Evolutionary conservation across 1,284 basidiomycete species (phyloP), one percentile per base, ranked within the genome.

Genomic region (Apiotrichum porosum): DNA sequence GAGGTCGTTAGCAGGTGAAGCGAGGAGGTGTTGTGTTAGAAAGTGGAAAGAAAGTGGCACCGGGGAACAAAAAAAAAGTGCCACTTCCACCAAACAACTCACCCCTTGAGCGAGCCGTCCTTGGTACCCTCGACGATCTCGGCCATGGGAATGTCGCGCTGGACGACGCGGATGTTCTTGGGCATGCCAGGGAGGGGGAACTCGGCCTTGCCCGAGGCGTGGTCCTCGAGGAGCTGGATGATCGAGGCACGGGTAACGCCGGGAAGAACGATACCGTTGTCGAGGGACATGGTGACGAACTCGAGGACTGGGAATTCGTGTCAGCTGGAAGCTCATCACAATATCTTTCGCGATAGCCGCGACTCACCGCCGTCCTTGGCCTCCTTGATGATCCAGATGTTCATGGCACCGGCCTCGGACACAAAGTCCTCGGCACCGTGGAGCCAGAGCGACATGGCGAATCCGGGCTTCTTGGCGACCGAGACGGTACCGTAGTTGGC

Each of bases 221-320:
- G 68, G 31, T 62, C 57, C 17, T 48, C 44, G 32, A 72, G 49
- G 14, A 70, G 58, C 48, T 66, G 48, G 54, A 70, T 68, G 56
- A 70, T 62, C 21, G 65, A 68, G 22, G 52, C 56, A 24, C 69
- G 59, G 1, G 69, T 72, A 45, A 72, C 52, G 61, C 69, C 69
- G 13, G 69, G 68, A n/a, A 70, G 60, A 32, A 72, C 69, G 51
- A 72, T 70, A 22, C 69, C 69, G 60, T 68, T 67, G 24, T 61
- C 57, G 19, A 72, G 60, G 3, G 56, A 52, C 68, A 69, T 72
- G 49, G 69, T 72, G 50, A 60, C 56, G 49, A 70, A 69, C 44
- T 72, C 69, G 47, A 64, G 54, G 51, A 56, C 66, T 70, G 22
- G 6, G 4, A 21, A 32, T 6, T 10, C 1, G 6, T 8, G 37